Evolutionary conservation across 1,139 yeast genomes (phyloP).

Genomic region (Magnusiomyces starmeri): DNA sequence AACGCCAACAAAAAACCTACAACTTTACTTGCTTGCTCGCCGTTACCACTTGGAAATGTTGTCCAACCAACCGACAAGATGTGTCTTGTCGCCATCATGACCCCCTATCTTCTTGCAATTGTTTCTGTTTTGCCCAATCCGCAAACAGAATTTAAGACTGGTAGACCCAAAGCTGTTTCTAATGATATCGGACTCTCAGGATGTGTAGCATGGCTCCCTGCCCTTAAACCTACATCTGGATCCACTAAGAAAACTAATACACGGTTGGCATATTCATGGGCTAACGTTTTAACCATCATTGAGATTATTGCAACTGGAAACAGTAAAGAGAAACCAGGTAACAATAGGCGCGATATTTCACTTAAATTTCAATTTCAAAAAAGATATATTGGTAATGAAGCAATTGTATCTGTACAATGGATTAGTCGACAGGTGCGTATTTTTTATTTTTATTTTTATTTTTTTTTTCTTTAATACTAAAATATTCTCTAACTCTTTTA

Average conservation of each 20-base stretch:
- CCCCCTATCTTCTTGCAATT: slow-evolving; percentile 45
- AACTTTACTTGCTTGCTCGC: slow-evolving; percentile 37
- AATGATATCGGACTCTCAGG: slow-evolving; percentile 39
- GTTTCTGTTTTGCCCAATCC: slow-evolving; percentile 50
- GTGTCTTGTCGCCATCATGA: slow-evolving; percentile 57
- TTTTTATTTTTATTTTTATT: no score
- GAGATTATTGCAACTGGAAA: slow-evolving; percentile 46
- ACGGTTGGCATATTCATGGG: slow-evolving; percentile 61
- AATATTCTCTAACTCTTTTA: slow-evolving; percentile 29
- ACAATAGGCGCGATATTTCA: slow-evolving; percentile 27
- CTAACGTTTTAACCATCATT: slow-evolving; percentile 47
- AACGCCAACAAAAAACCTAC: slow-evolving; percentile 24
- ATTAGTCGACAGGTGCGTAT: slow-evolving; percentile 40
- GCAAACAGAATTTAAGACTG: slow-evolving; percentile 48
- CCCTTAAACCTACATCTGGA: slow-evolving; percentile 27
- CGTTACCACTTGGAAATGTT: slow-evolving; percentile 50
- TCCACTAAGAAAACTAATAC: slow-evolving; percentile 33
- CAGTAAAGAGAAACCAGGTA: slow-evolving; percentile 7
- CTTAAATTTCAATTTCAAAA: slow-evolving; percentile 42
- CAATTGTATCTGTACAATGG: slow-evolving; percentile 56
- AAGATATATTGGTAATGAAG: slow-evolving; percentile 42
- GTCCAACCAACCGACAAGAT: slow-evolving; percentile 47
- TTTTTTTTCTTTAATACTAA: background rate
- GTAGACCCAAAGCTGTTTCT: slow-evolving; percentile 39
- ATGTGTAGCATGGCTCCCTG: slow-evolving; percentile 56